phyloP scores from a whole-genome alignment of 352 stramenopile species.

The Phytopythium helicoides region DNA sequence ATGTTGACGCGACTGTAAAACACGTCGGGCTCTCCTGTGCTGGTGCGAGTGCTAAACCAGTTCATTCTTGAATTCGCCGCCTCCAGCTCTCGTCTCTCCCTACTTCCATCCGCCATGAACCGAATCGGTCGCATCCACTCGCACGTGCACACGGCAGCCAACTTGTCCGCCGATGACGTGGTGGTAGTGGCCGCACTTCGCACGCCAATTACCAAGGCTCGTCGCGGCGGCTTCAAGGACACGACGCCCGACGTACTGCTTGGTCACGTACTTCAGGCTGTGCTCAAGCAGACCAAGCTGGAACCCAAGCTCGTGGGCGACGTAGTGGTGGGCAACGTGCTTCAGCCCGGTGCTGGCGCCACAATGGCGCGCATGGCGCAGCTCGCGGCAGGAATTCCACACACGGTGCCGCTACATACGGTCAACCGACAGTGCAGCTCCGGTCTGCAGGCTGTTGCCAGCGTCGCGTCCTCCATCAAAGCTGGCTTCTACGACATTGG shows the following conservation, averaged over 20 bases:
- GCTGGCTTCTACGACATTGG: slow-evolving; percentile 88
- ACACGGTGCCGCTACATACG: slow-evolving; percentile 92
- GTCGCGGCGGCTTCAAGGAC: slow-evolving; percentile 93
- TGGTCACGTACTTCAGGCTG: slow-evolving; percentile 73
- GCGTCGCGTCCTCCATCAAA: slow-evolving; percentile 89
- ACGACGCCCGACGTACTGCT: slow-evolving; percentile 91
- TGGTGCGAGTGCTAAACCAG: no score
- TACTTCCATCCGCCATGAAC: slow-evolving; percentile 14
- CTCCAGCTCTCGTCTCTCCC: slow-evolving; percentile 1
- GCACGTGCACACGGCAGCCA: no score
- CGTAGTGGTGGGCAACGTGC: slow-evolving; percentile 96
- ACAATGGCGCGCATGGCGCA: slow-evolving; percentile 96
- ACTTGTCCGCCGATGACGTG: slow-evolving; percentile 88
- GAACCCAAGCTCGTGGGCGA: slow-evolving; percentile 89
- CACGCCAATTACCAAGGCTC: slow-evolving; percentile 94
- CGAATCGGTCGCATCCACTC: no score
- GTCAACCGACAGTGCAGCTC: slow-evolving; percentile 97
- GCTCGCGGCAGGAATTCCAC: slow-evolving; percentile 88
- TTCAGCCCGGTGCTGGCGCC: slow-evolving; percentile 92
- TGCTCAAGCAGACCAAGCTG: slow-evolving; percentile 74
- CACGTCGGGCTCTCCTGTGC: no score
- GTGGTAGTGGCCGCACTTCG: slow-evolving; percentile 96
- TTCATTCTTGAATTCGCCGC: slow-evolving; percentile 1
- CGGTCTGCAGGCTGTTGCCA: slow-evolving; percentile 96
- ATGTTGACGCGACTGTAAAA: no score